Conservation (phyloP, 2,329 filamentous ascomycete genomes). For the Metarhizium brunneum region DNA sequence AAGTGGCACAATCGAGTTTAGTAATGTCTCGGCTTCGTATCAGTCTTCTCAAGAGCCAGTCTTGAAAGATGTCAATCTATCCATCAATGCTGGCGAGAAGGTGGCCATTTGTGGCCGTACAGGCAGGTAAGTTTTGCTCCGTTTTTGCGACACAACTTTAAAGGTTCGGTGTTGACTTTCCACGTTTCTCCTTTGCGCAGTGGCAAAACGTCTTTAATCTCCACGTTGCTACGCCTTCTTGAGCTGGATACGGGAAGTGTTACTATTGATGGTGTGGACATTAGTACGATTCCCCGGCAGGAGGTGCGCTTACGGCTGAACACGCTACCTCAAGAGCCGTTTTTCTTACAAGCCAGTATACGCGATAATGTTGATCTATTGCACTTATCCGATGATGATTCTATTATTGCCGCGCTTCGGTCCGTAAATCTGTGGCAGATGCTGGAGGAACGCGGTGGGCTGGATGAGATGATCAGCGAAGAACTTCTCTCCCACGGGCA, state of each 20-base stretch:
- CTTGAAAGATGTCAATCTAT: constrained; percentile 19
- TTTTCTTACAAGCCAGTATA: constrained; percentile 38
- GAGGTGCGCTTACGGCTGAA: constrained; percentile 23
- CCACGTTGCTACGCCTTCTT: constrained; percentile 37
- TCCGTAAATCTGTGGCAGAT: constrained; percentile 32
- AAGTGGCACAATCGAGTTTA: constrained; percentile 15
- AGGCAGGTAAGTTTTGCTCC: constrained; percentile 11
- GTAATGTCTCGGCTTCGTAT: constrained; percentile 21
- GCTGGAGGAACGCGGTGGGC: constrained; percentile 28
- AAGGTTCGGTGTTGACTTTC: too few relatives aligned
- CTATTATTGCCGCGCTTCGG: constrained; percentile 32
- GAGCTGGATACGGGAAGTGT: constrained; percentile 32
- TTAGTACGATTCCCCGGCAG: constrained; percentile 13
- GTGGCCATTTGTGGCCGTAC: constrained; percentile 35
- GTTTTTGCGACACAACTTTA: too few relatives aligned
- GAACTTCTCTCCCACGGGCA: constrained; percentile 31
- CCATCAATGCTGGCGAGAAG: constrained; percentile 23
- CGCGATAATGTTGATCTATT: constrained; percentile 40
- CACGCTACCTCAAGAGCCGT: constrained; percentile 40
- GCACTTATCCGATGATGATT: constrained; percentile 24
- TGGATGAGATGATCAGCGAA: constrained; percentile 23
- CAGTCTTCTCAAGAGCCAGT: constrained; percentile 12
- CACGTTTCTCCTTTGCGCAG: too few relatives aligned
- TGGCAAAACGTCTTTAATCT: constrained; percentile 26
- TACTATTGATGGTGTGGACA: constrained; percentile 33